Evolutionary conservation across 768 basidiomycete species (phyloP).

Genomic region (Collybia nuda): DNA sequence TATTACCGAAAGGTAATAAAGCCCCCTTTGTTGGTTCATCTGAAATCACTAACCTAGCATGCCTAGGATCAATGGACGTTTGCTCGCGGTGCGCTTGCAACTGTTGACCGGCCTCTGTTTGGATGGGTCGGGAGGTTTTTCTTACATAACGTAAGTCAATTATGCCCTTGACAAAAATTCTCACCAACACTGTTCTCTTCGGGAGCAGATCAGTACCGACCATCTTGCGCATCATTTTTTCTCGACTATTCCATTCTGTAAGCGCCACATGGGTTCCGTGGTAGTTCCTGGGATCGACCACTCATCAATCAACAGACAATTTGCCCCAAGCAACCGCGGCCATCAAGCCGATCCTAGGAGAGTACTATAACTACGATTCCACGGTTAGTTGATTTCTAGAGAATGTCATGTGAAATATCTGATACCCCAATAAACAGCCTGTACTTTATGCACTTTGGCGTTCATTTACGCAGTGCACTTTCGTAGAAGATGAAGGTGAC

Average conservation of each 20-base stretch:
- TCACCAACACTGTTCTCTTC: neutral
- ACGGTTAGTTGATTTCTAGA: slow-evolving; percentile 35
- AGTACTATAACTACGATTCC: slow-evolving; percentile 59
- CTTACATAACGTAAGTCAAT: slow-evolving; percentile 45
- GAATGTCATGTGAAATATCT: neutral
- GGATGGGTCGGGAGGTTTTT: slow-evolving; percentile 60
- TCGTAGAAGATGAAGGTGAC: slow-evolving; percentile 55
- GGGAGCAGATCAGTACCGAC: slow-evolving; percentile 40
- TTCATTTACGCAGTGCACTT: slow-evolving; percentile 58
- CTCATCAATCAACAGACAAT: slow-evolving; percentile 37
- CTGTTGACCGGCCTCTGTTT: slow-evolving; percentile 58
- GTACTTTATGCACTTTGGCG: slow-evolving; percentile 51
- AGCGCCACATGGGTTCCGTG: slow-evolving; percentile 19
- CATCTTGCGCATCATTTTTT: slow-evolving; percentile 66
- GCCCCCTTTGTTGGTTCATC: neutral
- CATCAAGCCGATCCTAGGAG: slow-evolving; percentile 47
- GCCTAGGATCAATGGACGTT: slow-evolving; percentile 54
- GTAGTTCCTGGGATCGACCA: neutral
- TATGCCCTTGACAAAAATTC: neutral
- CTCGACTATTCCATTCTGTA: slow-evolving; percentile 58
- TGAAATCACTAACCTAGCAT: neutral
- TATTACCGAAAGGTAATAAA: slow-evolving; percentile 48
- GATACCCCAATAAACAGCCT: slow-evolving; percentile 22
- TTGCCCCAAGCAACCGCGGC: slow-evolving; percentile 44
- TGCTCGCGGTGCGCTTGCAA: slow-evolving; percentile 57